Percentiles rank a stretch among this genome's conserved stretches.
Conservation (phyloP, 2,329 filamentous ascomycete species). For the Penicillium capsulatum region DNA sequence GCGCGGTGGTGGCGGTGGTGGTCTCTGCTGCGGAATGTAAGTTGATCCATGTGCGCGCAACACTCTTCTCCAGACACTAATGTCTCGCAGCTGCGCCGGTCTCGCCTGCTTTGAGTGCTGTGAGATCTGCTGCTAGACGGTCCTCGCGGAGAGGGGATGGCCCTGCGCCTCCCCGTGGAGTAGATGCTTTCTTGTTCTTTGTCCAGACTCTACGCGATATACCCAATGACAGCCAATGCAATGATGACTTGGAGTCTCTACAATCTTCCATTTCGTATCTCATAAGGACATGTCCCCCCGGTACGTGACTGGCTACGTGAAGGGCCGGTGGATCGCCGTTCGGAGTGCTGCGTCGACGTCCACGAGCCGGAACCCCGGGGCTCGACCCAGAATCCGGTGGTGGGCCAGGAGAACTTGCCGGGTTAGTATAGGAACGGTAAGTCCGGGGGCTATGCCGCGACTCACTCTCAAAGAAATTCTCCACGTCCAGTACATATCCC, state of each 20-base stretch:
- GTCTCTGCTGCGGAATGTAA: constrained; percentile 35
- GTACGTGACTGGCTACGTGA: not conserved
- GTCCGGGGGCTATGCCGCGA: no score
- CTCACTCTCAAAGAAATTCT: constrained; percentile 28
- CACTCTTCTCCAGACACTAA: constrained; percentile 6
- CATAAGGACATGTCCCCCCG: not conserved
- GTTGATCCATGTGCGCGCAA: constrained; percentile 4
- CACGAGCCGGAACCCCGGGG: constrained; percentile 32
- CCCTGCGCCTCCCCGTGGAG: no score
- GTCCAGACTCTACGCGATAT: constrained; percentile 7
- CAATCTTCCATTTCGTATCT: not conserved
- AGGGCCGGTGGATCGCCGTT: constrained; percentile 14
- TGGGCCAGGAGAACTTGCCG: constrained; percentile 22
- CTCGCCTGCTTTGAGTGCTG: constrained; percentile 34
- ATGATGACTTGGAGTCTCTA: not conserved
- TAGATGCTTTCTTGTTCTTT: not conserved
- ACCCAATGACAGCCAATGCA: constrained; percentile 3
- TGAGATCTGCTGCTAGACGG: constrained; percentile 32
- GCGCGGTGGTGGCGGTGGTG: constrained; percentile 31
- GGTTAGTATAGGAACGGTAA: no score
- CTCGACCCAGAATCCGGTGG: constrained; percentile 32
- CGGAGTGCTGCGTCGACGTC: constrained; percentile 32
- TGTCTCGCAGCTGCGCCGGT: constrained; percentile 28
- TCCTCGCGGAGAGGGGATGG: not conserved
- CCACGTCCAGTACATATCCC: constrained; percentile 22